Evolutionary conservation across 2,329 filamentous ascomycete genomes (phyloP).

Genomic region (Aspergillus fischeri): DNA sequence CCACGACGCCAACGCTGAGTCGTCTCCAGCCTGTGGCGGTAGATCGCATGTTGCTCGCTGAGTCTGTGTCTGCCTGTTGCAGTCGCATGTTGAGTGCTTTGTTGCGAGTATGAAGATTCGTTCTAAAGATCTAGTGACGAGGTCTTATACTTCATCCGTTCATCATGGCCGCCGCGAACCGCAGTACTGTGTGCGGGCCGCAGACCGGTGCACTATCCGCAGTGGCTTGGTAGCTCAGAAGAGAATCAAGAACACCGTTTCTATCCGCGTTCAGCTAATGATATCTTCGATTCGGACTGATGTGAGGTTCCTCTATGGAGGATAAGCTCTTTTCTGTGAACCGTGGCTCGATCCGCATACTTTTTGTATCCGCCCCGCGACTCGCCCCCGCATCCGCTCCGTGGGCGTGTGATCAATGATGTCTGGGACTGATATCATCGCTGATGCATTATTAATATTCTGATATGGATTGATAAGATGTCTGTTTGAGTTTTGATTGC

Average conservation of each 20-base stretch:
- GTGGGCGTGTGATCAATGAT: neutral
- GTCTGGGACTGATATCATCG: neutral
- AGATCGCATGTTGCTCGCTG: neutral
- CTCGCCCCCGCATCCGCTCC: neutral
- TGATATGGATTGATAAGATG: neutral
- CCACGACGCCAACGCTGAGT: conserved; percentile 46
- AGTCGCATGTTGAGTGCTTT: neutral
- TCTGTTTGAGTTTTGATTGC: neutral
- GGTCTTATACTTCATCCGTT: neutral
- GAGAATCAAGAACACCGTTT: neutral
- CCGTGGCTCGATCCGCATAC: neutral
- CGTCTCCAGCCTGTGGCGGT: conserved; percentile 36
- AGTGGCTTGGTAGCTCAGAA: neutral
- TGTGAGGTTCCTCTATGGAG: neutral
- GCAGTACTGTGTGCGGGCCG: neutral
- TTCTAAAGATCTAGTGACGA: neutral
- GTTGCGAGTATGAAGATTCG: neutral
- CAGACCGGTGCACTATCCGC: neutral
- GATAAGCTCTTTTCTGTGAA: neutral
- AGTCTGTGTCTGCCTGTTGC: neutral
- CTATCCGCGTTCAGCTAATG: neutral
- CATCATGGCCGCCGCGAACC: neutral
- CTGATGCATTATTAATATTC: neutral
- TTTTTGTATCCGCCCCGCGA: neutral
- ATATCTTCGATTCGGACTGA: neutral